Percentiles rank a stretch among this genome's conserved stretches.
Evolutionary conservation across 352 stramenopile genomes (phyloP).

Genomic region (Pythium brassicae): DNA sequence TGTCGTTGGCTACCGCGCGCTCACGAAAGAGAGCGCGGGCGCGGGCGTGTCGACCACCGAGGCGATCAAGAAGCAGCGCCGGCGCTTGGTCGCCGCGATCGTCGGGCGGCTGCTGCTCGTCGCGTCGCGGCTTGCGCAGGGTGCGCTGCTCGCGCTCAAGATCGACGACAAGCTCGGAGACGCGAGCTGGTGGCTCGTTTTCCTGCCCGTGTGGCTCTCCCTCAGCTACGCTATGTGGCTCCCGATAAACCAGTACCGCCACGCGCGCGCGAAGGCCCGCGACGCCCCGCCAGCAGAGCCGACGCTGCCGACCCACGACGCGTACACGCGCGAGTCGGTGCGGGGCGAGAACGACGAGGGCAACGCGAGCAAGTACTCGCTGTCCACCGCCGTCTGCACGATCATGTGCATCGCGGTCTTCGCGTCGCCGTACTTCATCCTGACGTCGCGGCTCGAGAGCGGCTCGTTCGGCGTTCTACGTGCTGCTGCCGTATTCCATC

Average conservation of each 20-base stretch:
- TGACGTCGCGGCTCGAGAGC: slow-evolving; percentile 65
- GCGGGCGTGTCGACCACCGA: slow-evolving; percentile 69
- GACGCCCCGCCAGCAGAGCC: slow-evolving; percentile 23
- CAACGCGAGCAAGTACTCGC: slow-evolving; percentile 55
- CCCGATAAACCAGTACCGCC: slow-evolving; percentile 51
- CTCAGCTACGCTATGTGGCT: slow-evolving; percentile 53
- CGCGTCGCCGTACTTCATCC: slow-evolving; percentile 77
- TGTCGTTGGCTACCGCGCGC: slow-evolving; percentile 57
- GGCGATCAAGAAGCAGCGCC: slow-evolving; percentile 59
- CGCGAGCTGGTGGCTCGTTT: slow-evolving; percentile 77
- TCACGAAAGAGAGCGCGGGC: slow-evolving; percentile 72
- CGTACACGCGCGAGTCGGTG: slow-evolving; percentile 72
- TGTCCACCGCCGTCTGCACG: slow-evolving; percentile 52
- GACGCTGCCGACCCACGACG: slow-evolving; percentile 47
- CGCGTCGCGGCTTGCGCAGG: slow-evolving; percentile 52
- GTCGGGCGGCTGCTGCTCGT: slow-evolving; percentile 40
- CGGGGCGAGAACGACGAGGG: slow-evolving; percentile 36
- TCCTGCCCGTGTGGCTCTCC: slow-evolving; percentile 78
- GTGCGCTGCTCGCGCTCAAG: slow-evolving; percentile 61
- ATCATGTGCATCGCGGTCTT: slow-evolving; percentile 46
- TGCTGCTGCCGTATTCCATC: slow-evolving; percentile 80
- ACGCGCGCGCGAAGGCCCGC: slow-evolving; percentile 31
- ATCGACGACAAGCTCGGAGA: slow-evolving; percentile 49
- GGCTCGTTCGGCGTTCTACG: slow-evolving; percentile 73
- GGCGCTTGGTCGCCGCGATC: slow-evolving; percentile 32